Evolutionary conservation across 768 basidiomycete species (phyloP), one percentile per base, ranked within the genome.

Genomic region (Termitomyces sp.): DNA sequence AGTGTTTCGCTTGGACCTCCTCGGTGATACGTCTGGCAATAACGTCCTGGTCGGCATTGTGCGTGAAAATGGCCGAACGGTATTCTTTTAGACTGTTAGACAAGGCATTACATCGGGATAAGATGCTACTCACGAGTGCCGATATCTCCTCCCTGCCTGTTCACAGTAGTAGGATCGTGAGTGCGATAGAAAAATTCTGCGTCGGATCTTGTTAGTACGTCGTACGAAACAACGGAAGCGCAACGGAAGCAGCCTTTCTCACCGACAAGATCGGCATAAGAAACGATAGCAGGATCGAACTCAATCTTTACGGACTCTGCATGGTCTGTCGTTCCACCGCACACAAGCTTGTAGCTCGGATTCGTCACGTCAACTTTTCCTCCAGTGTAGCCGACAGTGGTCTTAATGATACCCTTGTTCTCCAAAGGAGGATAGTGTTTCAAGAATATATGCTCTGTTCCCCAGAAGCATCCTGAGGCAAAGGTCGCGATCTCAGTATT

Each of bases 121-220:
- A 42, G 10, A 33, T 12, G 23, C 26, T 5, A 80, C 86, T 61
- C 65, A 94, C 92, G 94, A 30, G 84, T 83, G 19, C 94, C 94
- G 3, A 65, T 66, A 64, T 96, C 93, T 1, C 64, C 76, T 30
- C 94, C 94, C 68, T 96, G 94, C 14, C 78, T 73, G 69, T 96
- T 86, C 54, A 78, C 65, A 0, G 91, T 90, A 42, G 94, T 96
- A 3, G 95, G 92, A 62, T 97, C 94, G 64, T 98, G 95, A 0
- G 91, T 92, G 46, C 96, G 82, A 70, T 94, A 96, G 73, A 96
- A 96, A 76, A 94, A 95, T 71, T 96, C 93, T 15, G 10, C 11
- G 38, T 38, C 3, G 40, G 26, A 12, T 21, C 17, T 35, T 26
- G 21, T 59, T 54, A 52, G 41, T 23, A 21, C 14, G 2, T 23